Evolutionary conservation across 2,329 filamentous ascomycete species (phyloP).

Genomic region (Trichoderma pleuroti): DNA sequence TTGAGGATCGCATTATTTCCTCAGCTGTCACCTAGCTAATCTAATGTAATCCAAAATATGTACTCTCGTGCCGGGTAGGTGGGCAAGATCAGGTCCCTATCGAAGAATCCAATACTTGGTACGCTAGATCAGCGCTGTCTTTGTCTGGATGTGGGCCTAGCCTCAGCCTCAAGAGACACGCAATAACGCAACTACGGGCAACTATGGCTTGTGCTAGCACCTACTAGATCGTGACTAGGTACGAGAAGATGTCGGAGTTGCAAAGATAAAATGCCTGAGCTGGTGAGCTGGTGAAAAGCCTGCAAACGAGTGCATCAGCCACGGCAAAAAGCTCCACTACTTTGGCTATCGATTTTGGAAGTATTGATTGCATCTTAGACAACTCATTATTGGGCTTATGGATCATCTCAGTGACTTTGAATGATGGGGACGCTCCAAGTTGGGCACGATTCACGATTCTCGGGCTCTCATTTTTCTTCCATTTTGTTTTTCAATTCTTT

Average conservation of each 20-base stretch:
- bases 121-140: not conserved
- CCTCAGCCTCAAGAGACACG: not conserved
- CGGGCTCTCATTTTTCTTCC: not conserved
- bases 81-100: not conserved
- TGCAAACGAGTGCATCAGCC: not conserved
- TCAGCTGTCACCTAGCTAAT: not conserved
- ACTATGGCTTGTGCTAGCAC: not conserved
- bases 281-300: not conserved
- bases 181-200: not conserved
- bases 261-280: not conserved
- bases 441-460: not conserved
- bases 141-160: not conserved
- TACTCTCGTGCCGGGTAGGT: not conserved
- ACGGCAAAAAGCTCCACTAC: not conserved
- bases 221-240: not conserved
- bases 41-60: not conserved
- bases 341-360: not conserved
- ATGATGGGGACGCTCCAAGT: not conserved
- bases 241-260: not conserved
- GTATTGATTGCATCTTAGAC: not conserved
- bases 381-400: not conserved
- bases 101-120: not conserved
- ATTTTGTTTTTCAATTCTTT: not conserved
- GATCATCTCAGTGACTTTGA: not conserved
- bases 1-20: rapidly evolving